These are phyloP conservation scores for Paramecium biaurelia DNA, from an alignment of 73 alveolate species.

Conservation along the genomic window DNA sequence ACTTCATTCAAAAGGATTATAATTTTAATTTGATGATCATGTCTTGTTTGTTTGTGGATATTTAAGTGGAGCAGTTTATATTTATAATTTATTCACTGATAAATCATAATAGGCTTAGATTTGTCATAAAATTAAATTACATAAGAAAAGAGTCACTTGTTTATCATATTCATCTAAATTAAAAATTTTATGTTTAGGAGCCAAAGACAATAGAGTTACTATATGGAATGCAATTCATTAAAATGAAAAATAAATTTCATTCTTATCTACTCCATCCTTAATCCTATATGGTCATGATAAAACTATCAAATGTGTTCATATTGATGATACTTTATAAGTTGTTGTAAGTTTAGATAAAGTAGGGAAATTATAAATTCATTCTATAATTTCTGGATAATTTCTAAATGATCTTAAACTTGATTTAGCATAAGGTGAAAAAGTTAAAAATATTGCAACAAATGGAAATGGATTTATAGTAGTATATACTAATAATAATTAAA, in stretches of 20 bases:
- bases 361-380: background rate
- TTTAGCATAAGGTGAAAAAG: background rate
- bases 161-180: background rate
- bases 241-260: background rate
- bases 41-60: constrained; percentile 36
- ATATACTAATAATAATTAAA: background rate
- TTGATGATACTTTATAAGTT: background rate
- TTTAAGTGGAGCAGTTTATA: constrained; percentile 38
- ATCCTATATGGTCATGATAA: constrained; percentile 28
- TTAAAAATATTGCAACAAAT: background rate
- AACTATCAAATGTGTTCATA: background rate
- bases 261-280: background rate
- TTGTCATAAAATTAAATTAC: background rate
- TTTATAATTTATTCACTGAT: background rate
- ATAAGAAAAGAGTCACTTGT: constrained; percentile 6
- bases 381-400: constrained; percentile 14
- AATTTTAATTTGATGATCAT: constrained; percentile 2
- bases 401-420: background rate
- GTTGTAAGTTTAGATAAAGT: constrained; percentile 8
- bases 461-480: background rate
- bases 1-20: background rate
- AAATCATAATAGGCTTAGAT: background rate
- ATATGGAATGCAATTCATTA: background rate
- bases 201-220: constrained; percentile 31
- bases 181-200: constrained; percentile 4